Base-by-base conservation (phyloP, 169 alveolate species). In the Eimeria praecox region DNA sequence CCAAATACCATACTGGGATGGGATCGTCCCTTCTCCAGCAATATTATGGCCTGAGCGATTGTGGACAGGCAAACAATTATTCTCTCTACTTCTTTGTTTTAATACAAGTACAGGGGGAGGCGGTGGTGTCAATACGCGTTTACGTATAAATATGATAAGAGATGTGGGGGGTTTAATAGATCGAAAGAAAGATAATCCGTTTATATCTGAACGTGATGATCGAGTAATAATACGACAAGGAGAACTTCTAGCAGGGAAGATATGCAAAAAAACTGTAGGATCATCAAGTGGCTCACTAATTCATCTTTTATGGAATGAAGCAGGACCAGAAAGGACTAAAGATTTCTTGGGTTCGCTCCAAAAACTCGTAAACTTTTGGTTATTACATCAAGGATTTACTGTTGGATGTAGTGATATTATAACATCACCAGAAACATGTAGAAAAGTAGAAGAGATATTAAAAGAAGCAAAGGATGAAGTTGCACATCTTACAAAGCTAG, bases 51-150 rank as follows among this genome's bases (percentile, higher is more conserved):
- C 99, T 14, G 98, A 98, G 95, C 99, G 99, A 40, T 97, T 99
- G 89, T 99, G 99, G 99, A 98, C 99, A 12, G 99, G 99, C 38
- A 99, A 99, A 96, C 99, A 99, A 98, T 98, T 99, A 64, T 98
- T 99, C 95, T 98, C 99, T 52, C 97, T 99, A 97, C 97, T 99
- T 46, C 98, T 99, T 95, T 69, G 99, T 46, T 95, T 95, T 83
- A 94, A 95, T 99, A 24, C 91, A 22, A 44, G 95, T 9, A 20
- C 82, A 3, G 66, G 92, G 1, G 66, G 92, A 12, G 73, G 90
- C 14, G 94, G 94, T 27, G 95, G 90, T 33, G 95, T 59, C 46
- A 90, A 52, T 30, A 66, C 95, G 44, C 59, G 86, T 20, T 30
- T 62, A 75, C 94, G 95, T 42, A 96, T 97, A 90, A 95, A 92